phyloP scores from a whole-genome alignment of 208 protist genomes.

The Blastocrithidia nonstop region DNA sequence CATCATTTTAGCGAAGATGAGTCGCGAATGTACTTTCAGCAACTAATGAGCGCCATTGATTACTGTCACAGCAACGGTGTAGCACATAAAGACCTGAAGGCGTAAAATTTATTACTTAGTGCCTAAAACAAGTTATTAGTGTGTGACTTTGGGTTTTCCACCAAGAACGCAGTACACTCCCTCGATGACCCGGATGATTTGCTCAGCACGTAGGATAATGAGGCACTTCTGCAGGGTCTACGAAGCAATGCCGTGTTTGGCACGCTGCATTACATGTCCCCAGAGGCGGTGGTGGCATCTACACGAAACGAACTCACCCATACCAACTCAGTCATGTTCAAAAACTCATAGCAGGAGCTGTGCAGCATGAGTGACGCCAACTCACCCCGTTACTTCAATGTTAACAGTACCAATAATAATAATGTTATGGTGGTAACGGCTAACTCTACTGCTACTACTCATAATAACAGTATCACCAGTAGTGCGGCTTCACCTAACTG shows the following conservation, averaged over 20 bases:
- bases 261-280: constrained; percentile 77
- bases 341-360: constrained; percentile 79
- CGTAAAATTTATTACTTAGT: constrained; percentile 78
- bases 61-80: constrained; percentile 87
- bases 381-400: too few relatives aligned
- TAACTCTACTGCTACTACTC: too few relatives aligned
- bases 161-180: constrained; percentile 29
- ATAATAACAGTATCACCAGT: too few relatives aligned
- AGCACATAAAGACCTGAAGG: constrained; percentile 89
- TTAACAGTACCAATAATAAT: too few relatives aligned
- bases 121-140: constrained; percentile 56
- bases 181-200: constrained; percentile 30
- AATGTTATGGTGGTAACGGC: too few relatives aligned
- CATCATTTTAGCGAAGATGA: constrained; percentile 72
- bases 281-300: constrained; percentile 45
- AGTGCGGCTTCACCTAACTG: too few relatives aligned
- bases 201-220: constrained; percentile 15
- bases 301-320: constrained; percentile 6
- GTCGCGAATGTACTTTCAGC: constrained; percentile 81
- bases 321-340: constrained; percentile 16
- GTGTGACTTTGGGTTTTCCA: constrained; percentile 85
- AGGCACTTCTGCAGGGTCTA: constrained; percentile 12
- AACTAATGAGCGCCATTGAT: constrained; percentile 80
- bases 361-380: constrained; percentile 82
- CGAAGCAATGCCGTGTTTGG: constrained; percentile 24